phyloP scores from a whole-genome alignment of 176 grass and related monocot species.

The Carex scoparia region DNA sequence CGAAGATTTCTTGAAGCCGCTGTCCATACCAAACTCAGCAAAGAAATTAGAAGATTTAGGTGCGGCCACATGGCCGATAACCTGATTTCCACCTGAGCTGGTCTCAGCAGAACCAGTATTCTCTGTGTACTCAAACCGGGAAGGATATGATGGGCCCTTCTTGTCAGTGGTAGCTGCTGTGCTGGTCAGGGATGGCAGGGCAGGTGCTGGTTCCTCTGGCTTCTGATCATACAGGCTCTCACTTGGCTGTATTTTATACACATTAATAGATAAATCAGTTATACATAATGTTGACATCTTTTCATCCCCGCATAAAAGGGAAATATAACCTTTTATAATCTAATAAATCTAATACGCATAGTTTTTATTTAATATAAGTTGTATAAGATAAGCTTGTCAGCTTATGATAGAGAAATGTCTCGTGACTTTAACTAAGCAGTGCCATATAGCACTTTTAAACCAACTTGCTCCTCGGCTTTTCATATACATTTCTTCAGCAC shows the following conservation, averaged over 20 bases:
- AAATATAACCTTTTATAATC: not conserved
- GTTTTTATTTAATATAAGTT: not conserved
- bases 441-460: not conserved
- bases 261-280: not conserved
- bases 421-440: not conserved
- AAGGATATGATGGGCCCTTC: conserved; percentile 51
- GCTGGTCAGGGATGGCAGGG: conserved; percentile 35
- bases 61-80: conserved; percentile 69
- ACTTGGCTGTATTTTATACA: conserved; percentile 48
- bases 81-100: conserved; percentile 35
- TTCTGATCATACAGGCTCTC: conserved; percentile 96
- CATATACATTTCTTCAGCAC: not conserved
- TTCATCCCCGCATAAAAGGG: not conserved
- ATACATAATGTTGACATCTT: not conserved
- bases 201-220: conserved; percentile 69
- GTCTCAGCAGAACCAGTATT: conserved; percentile 36
- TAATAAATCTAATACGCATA: not conserved
- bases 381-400: not conserved
- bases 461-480: not conserved
- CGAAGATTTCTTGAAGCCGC: conserved; percentile 55
- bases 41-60: conserved; percentile 93
- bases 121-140: conserved; percentile 87
- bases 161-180: conserved; percentile 24
- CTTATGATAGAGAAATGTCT: not conserved
- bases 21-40: conserved; percentile 90